Evolutionary conservation across 2,329 filamentous ascomycete species (phyloP), one percentile per base, ranked within the genome.

Genomic region (Cadophora sp.): DNA sequence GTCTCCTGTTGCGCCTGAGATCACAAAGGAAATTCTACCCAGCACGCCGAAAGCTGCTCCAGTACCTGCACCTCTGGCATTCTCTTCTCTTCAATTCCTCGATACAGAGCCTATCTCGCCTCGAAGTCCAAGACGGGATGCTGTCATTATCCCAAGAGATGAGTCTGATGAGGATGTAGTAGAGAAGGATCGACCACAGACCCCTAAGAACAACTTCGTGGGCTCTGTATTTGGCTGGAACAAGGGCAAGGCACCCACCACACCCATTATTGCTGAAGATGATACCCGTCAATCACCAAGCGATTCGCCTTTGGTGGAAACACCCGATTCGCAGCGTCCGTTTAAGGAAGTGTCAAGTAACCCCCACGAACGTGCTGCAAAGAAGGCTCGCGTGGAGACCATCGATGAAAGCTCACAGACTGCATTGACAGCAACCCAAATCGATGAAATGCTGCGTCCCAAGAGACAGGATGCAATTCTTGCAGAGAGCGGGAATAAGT

Each of bases 401-500:
- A 81, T 83, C 22, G 93, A 97, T 73, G 90, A 91, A 71, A 87
- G 89, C 62, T 91, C 91, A 16, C 95, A 97, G 80, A 97, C 94
- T 27, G 84, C 90, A 47, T 83, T 97, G 36, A 96, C 93, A n/a
- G 87, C 92, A 0, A 87, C 91, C 59, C 89, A 91, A 65, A 93
- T 97, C 70, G 94, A 97, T 72, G 85, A 88, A 64, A 84, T 97
- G 74, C 80, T 96, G 65, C 85, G 85, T 71, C 83, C 84, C 63
- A 88, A 87, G 72, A 68, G 74, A 33, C 74, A 76, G 39, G 76
- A 74, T 22, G 68, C 67, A 1, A 69, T 72, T 43, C 22, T 72
- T 22, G 59, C 66, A 39, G 71, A 76, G 56, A 71, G 74, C 59
- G 65, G 66, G 24, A 69, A 69, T 18, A 72, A 66, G 24, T 60